A percentile compares a stretch with the other conserved stretches of the same genome.
These are phyloP conservation scores for Tubosaeta sp. DNA, from an alignment of 768 basidiomycete species.

Conservation along the genomic window DNA sequence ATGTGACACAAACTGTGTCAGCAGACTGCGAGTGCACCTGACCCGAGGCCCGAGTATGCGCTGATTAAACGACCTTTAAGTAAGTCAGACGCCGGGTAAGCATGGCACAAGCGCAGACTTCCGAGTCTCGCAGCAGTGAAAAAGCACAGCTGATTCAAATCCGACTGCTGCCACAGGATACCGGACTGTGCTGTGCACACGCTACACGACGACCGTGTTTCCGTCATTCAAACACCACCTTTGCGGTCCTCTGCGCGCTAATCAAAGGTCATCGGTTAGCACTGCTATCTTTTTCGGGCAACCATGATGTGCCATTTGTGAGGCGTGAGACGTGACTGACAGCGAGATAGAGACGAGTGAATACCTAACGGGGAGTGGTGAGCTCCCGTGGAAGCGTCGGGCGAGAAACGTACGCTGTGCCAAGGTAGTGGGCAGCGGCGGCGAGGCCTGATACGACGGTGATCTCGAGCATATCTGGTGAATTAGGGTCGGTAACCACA, in stretches of 20 bases:
- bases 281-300: neutral
- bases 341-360: neutral
- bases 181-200: too few relatives aligned
- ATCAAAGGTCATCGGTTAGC: neutral
- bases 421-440: constrained; percentile 1
- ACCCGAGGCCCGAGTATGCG: too few relatives aligned
- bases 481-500: neutral
- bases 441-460: neutral
- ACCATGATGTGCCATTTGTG: neutral
- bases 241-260: neutral
- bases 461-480: constrained; percentile 4
- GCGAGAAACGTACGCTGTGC: neutral
- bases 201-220: neutral
- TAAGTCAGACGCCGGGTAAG: too few relatives aligned
- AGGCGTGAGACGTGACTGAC: neutral
- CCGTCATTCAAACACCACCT: neutral
- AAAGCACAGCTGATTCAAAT: too few relatives aligned
- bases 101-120: too few relatives aligned
- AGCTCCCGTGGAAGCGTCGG: neutral
- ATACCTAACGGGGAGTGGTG: too few relatives aligned
- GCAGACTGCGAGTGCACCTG: too few relatives aligned
- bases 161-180: too few relatives aligned
- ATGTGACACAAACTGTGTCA: too few relatives aligned
- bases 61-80: too few relatives aligned
- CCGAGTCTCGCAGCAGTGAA: too few relatives aligned